These are phyloP conservation scores for Trichoderma virens DNA, from an alignment of 495 filamentous ascomycete species.

Conservation along the genomic window DNA sequence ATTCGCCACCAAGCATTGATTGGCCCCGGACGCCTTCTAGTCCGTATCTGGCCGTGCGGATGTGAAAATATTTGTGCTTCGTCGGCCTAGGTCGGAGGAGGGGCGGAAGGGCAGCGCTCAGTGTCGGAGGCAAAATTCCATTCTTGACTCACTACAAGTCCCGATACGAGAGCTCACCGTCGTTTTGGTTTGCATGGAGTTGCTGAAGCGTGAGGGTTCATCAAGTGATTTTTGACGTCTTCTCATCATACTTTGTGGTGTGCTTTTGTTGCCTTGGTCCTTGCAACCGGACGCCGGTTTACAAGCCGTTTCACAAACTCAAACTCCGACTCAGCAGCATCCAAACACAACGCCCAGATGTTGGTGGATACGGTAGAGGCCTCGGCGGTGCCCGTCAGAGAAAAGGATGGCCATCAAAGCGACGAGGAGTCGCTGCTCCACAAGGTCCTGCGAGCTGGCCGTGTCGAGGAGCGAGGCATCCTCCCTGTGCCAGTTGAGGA, in stretches of 20 bases:
- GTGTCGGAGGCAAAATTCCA: too few relatives aligned
- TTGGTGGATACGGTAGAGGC: constrained; percentile 6
- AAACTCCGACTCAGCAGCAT: background rate
- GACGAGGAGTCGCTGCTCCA: constrained; percentile 5
- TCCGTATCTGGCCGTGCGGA: too few relatives aligned
- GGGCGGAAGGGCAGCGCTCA: too few relatives aligned
- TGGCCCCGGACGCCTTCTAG: too few relatives aligned
- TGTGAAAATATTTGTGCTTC: too few relatives aligned
- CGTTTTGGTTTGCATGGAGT: too few relatives aligned
- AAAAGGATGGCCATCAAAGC: constrained; percentile 2
- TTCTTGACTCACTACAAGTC: too few relatives aligned
- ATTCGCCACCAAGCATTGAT: too few relatives aligned
- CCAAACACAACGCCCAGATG: background rate
- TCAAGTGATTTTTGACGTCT: background rate
- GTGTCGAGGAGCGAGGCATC: constrained; percentile 42
- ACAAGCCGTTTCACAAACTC: background rate
- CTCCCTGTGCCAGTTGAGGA: constrained; percentile 44
- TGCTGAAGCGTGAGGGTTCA: background rate
- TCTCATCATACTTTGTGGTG: background rate
- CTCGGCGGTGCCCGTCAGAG: background rate
- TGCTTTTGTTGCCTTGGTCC: background rate
- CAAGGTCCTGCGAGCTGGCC: constrained; percentile 14
- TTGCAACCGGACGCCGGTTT: background rate
- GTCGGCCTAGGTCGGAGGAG: too few relatives aligned
- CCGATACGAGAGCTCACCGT: too few relatives aligned